phyloP scores from a whole-genome alignment of 345 rosid genomes.

The Citrus hindsii region DNA sequence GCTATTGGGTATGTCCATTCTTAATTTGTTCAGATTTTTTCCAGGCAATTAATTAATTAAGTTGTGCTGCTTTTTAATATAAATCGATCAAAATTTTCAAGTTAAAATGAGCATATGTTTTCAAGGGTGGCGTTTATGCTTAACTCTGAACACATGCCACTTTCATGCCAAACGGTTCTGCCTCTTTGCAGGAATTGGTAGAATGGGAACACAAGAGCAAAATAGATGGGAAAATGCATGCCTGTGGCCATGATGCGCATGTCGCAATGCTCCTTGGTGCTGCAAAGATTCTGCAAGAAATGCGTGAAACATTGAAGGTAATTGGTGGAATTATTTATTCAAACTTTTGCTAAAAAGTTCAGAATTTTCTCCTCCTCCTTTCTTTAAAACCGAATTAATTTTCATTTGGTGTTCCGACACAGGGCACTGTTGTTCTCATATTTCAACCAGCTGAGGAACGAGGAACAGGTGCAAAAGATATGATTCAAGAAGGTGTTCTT shows the following conservation, averaged over 20 bases:
- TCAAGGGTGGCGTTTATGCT: no score
- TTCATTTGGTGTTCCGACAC: not conserved
- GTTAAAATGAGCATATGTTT: no score
- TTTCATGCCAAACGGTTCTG: not conserved
- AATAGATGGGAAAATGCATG: conserved; percentile 55
- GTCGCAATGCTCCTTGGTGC: conserved; percentile 62
- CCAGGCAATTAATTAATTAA: no score
- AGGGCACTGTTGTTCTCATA: conserved; percentile 63
- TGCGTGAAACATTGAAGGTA: conserved; percentile 38
- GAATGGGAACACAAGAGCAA: conserved; percentile 49
- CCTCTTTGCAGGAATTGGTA: conserved; percentile 30
- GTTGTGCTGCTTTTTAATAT: no score
- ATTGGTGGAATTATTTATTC: not conserved
- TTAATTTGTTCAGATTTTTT: no score
- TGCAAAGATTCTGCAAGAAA: conserved; percentile 51
- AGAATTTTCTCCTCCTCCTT: no score
- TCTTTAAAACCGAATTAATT: not conserved
- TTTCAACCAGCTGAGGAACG: conserved; percentile 74
- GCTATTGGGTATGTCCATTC: no score
- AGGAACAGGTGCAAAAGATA: conserved; percentile 54
- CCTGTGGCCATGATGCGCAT: conserved; percentile 58
- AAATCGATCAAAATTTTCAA: no score
- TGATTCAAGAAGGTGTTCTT: conserved; percentile 49
- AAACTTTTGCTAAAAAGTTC: not conserved
- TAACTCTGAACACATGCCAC: no score